These are phyloP conservation scores for Hemisphaericaspora subhashii DNA, from an alignment of 1,139 yeast genomes.

Conservation along the genomic window DNA sequence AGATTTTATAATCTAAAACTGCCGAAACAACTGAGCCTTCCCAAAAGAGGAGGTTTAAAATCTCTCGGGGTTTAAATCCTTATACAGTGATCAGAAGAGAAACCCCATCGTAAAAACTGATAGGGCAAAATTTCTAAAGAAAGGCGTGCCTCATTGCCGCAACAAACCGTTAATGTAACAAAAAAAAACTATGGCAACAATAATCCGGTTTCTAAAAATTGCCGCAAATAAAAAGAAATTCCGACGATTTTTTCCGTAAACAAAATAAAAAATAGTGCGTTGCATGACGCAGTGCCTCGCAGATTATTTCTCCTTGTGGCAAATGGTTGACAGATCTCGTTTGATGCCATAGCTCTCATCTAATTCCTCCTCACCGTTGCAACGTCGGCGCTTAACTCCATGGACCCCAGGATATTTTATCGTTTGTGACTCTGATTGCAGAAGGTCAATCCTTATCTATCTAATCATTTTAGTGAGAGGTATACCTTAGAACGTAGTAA, in stretches of 20 bases:
- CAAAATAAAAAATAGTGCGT: background rate
- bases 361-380: background rate
- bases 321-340: too few species aligned
- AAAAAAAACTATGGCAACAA: too few species aligned
- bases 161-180: background rate
- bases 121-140: background rate
- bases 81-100: too few species aligned
- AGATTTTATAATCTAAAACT: too few species aligned
- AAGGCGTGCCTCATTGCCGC: background rate
- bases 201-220: too few species aligned
- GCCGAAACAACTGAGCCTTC: background rate
- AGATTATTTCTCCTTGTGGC: too few species aligned
- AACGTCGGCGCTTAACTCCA: too few species aligned
- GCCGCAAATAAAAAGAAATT: slow-evolving; percentile 2
- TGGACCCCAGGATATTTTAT: too few species aligned
- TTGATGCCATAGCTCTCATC: background rate
- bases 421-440: background rate
- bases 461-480: too few species aligned
- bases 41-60: background rate
- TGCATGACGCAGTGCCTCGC: background rate
- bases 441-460: too few species aligned
- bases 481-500: too few species aligned
- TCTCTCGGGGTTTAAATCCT: background rate
- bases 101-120: background rate
- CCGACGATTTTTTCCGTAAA: background rate